Evolutionary conservation across 768 basidiomycete genomes (phyloP).

Genomic region (Lentinula edodes): DNA sequence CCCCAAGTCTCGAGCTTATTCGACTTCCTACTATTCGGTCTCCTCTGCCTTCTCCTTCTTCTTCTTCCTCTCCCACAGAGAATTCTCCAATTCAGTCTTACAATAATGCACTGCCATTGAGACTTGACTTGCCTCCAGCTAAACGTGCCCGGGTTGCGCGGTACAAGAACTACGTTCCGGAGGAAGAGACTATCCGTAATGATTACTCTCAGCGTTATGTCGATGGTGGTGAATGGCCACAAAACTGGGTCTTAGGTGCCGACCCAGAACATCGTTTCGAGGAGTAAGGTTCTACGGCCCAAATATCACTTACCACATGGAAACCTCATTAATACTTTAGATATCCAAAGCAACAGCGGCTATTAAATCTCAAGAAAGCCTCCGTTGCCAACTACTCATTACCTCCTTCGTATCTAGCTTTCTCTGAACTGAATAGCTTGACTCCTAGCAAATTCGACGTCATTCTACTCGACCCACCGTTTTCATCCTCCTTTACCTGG

Average conservation of each 20-base stretch:
- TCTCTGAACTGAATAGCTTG: constrained; percentile 48
- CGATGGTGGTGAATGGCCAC: constrained; percentile 88
- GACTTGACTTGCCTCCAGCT: constrained; percentile 55
- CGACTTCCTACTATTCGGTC: constrained; percentile 55
- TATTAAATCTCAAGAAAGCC: constrained; percentile 77
- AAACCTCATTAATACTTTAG: constrained; percentile 32
- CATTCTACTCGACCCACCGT: constrained; percentile 88
- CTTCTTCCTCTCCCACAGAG: constrained; percentile 33
- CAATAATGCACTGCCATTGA: constrained; percentile 26
- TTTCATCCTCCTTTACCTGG: constrained; percentile 84
- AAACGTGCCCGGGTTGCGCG: constrained; percentile 68
- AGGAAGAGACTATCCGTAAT: constrained; percentile 95
- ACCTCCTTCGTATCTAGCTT: constrained; percentile 68
- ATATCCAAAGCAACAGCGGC: constrained; percentile 89
- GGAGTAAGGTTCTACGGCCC: constrained; percentile 62
- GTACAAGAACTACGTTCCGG: constrained; percentile 80
- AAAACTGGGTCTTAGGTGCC: constrained; percentile 88
- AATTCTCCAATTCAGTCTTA: constrained; percentile 40
- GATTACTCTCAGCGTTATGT: constrained; percentile 92
- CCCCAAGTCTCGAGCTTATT: constrained; percentile 48
- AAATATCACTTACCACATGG: background rate
- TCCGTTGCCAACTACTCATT: constrained; percentile 67
- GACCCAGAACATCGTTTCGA: constrained; percentile 85
- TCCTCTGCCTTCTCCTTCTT: constrained; percentile 31
- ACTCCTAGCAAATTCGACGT: constrained; percentile 80